Evolutionary conservation across 176 grass and related monocot genomes (phyloP).

Genomic region (Zoysia pacifica): DNA sequence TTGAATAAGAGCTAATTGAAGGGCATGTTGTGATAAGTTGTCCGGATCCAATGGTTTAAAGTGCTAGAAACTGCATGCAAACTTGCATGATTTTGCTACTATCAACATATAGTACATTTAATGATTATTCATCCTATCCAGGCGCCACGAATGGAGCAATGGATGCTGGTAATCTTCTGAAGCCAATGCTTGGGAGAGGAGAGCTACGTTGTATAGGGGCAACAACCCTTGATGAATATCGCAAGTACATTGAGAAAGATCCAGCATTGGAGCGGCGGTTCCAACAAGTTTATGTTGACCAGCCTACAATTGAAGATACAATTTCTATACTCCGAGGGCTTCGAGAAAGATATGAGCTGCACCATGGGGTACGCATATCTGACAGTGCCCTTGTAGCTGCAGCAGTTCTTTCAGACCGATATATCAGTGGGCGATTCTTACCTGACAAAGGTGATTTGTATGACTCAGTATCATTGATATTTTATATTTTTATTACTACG

Average conservation of each 20-base stretch:
- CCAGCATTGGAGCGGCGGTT: slow-evolving; percentile 95
- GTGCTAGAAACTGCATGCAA: neutral
- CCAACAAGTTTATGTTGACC: slow-evolving; percentile 98
- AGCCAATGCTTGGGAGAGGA: slow-evolving; percentile 98
- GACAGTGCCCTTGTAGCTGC: slow-evolving; percentile 91
- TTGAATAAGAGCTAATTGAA: neutral
- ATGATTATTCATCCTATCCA: slow-evolving; percentile 39
- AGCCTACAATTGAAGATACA: slow-evolving; percentile 94
- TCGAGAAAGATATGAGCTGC: slow-evolving; percentile 92
- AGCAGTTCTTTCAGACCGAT: slow-evolving; percentile 87
- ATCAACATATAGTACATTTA: slow-evolving; percentile 2
- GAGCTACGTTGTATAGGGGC: slow-evolving; percentile 95
- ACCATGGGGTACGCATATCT: slow-evolving; percentile 96
- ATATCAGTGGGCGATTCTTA: slow-evolving; percentile 97
- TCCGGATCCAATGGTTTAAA: neutral
- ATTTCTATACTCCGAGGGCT: slow-evolving; percentile 92
- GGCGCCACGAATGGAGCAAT: slow-evolving; percentile 97
- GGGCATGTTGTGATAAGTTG: slow-evolving; percentile 4
- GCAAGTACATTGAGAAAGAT: slow-evolving; percentile 99
- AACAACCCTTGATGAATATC: slow-evolving; percentile 96
- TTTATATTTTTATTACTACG: neutral
- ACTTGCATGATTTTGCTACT: neutral
- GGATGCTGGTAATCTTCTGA: slow-evolving; percentile 96
- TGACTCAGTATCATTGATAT: neutral
- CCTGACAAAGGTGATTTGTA: slow-evolving; percentile 87